A percentile compares a stretch with the other conserved stretches of the same genome.
phyloP scores from a whole-genome alignment of 139 green algal genomes.

The Marvania coccoides region DNA sequence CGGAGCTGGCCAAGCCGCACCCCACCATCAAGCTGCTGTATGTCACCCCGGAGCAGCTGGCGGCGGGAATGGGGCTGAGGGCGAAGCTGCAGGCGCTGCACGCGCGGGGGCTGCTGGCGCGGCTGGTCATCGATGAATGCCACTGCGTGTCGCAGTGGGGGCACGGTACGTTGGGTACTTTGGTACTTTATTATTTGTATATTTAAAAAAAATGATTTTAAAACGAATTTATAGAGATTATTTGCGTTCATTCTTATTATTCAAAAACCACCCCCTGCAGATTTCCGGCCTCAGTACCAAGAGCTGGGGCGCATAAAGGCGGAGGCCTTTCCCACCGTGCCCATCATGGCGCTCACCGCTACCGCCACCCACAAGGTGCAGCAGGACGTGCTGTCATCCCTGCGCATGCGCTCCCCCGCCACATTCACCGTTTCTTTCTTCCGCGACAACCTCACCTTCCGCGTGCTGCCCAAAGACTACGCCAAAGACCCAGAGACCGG shows the following conservation, averaged over 20 bases:
- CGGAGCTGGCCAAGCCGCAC: conserved; percentile 59
- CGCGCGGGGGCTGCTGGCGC: conserved; percentile 33
- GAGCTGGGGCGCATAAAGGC: conserved; percentile 40
- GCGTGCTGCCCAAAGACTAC: conserved; percentile 47
- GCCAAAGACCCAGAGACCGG: conserved; percentile 22
- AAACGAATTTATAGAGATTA: too few species aligned
- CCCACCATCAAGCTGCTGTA: conserved; percentile 74
- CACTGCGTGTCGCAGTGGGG: conserved; percentile 74
- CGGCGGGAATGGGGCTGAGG: conserved; percentile 25
- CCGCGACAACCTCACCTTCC: background rate
- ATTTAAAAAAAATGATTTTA: background rate
- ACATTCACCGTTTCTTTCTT: conserved; percentile 69
- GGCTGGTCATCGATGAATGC: conserved; percentile 69
- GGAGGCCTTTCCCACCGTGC: conserved; percentile 40
- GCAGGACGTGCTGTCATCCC: conserved; percentile 56
- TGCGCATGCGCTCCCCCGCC: conserved; percentile 41
- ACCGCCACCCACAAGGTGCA: conserved; percentile 65
- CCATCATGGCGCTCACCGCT: conserved; percentile 62
- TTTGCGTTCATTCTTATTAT: too few species aligned
- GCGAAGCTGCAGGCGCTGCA: conserved; percentile 16
- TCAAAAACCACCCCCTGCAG: too few species aligned
- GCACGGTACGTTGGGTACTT: conserved; percentile 22
- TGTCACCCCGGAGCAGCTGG: conserved; percentile 74
- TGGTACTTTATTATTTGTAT: background rate
- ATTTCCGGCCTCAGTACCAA: conserved; percentile 76